Percentiles rank a stretch among this genome's conserved stretches.
phyloP scores from a whole-genome alignment of 202 grass and related monocot genomes.

The Carex arenaria region DNA sequence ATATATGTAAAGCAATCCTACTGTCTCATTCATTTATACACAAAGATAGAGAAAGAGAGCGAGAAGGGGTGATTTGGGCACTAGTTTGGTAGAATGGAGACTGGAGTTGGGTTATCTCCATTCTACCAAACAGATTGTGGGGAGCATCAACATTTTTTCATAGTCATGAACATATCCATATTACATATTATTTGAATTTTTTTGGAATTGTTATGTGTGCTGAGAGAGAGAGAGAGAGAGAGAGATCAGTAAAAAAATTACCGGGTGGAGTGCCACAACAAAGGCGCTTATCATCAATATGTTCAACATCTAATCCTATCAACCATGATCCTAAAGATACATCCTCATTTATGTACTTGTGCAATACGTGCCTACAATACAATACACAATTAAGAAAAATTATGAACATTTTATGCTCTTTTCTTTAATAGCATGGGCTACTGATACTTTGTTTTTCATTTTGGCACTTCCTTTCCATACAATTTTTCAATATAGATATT shows the following conservation, averaged over 20 bases:
- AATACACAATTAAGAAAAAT: slow-evolving; percentile 6
- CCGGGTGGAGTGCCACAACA: slow-evolving; percentile 82
- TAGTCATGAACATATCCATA: background rate
- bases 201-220: background rate
- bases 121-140: too few species aligned
- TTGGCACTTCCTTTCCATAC: background rate
- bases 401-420: background rate
- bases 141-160: background rate
- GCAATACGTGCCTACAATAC: slow-evolving; percentile 57
- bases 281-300: slow-evolving; percentile 79
- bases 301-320: slow-evolving; percentile 77
- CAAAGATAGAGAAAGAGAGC: background rate
- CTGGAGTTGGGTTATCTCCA: too few species aligned
- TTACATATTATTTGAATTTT: background rate
- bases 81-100: background rate
- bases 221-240: background rate
- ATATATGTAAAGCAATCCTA: background rate
- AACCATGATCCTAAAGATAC: slow-evolving; percentile 86
- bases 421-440: background rate
- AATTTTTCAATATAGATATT: background rate
- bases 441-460: background rate
- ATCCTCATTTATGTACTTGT: slow-evolving; percentile 86
- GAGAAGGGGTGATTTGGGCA: background rate
- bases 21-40: background rate
- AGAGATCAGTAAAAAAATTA: slow-evolving; percentile 20